Percentiles rank a stretch among this genome's conserved stretches.
phyloP scores from a whole-genome alignment of 192 early-diverging fungal genomes.

The Gaertneriomyces sp. region DNA sequence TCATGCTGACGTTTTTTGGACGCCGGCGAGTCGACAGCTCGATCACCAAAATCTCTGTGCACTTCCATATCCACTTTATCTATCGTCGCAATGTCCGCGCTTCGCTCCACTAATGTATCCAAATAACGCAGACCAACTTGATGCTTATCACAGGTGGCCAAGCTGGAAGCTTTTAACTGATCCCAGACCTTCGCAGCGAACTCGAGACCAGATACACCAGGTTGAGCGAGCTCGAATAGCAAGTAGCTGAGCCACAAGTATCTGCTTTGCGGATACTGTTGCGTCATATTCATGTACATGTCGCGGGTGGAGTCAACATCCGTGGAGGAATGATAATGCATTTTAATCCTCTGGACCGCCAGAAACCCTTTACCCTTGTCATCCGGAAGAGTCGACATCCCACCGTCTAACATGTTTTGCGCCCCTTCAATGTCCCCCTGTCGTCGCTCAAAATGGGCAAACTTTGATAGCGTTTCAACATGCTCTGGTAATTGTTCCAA shows the following conservation, averaged over 20 bases:
- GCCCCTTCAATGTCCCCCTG: constrained; percentile 41
- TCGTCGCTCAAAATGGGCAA: constrained; percentile 63
- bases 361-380: constrained; percentile 53
- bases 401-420: constrained; percentile 39
- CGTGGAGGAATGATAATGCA: background rate
- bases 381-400: constrained; percentile 37
- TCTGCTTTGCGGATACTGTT: constrained; percentile 45
- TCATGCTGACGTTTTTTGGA: constrained; percentile 17
- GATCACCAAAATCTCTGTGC: constrained; percentile 7
- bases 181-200: constrained; percentile 49
- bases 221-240: constrained; percentile 61
- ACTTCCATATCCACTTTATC: constrained; percentile 48
- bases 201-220: constrained; percentile 45
- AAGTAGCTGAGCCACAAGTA: constrained; percentile 58
- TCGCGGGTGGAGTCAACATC: constrained; percentile 36
- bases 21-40: constrained; percentile 1
- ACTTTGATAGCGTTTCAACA: constrained; percentile 60
- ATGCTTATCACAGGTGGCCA: constrained; percentile 50
- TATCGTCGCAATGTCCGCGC: constrained; percentile 38
- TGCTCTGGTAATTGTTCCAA: constrained; percentile 60
- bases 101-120: constrained; percentile 56
- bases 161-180: constrained; percentile 36
- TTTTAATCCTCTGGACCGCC: constrained; percentile 46
- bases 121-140: constrained; percentile 55
- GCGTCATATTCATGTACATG: constrained; percentile 44